Percentiles rank a stretch among this genome's conserved stretches.
Evolutionary conservation across 1,284 basidiomycete species (phyloP).

Genomic region (Naganishia albida): DNA sequence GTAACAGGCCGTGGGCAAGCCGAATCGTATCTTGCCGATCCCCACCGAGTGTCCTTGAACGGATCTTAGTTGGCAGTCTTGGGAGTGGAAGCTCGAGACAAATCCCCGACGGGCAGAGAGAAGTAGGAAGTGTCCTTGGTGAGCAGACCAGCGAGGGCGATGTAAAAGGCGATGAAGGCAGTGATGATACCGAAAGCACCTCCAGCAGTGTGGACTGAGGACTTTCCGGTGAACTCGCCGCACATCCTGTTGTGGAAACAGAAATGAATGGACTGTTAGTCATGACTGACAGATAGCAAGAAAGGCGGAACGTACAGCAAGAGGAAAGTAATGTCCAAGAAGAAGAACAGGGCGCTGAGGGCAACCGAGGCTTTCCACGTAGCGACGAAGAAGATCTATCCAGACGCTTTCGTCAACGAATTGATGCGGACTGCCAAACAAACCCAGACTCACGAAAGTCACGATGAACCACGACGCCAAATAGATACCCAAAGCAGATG

Average conservation of each 20-base stretch:
- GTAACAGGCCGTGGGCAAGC: no score
- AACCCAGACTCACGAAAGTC: conserved; percentile 32
- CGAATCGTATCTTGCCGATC: no score
- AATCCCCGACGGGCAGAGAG: conserved; percentile 56
- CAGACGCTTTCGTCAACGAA: conserved; percentile 5
- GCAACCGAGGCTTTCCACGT: conserved; percentile 67
- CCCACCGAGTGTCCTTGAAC: background rate
- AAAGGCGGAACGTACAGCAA: conserved; percentile 46
- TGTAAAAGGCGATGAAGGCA: conserved; percentile 50
- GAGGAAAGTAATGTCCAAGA: conserved; percentile 63
- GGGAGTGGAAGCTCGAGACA: conserved; percentile 38
- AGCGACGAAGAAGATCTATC: conserved; percentile 57
- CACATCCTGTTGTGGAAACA: conserved; percentile 40
- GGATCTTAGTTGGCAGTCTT: conserved; percentile 11
- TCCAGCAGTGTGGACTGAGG: conserved; percentile 61
- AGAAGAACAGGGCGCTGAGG: conserved; percentile 69
- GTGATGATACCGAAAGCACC: conserved; percentile 65
- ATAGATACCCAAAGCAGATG: conserved; percentile 55
- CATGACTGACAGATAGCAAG: background rate
- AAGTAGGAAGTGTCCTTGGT: conserved; percentile 57
- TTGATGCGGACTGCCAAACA: background rate
- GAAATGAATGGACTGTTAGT: conserved; percentile 34
- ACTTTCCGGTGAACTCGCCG: conserved; percentile 44
- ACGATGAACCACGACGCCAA: conserved; percentile 49
- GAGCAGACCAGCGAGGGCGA: conserved; percentile 57